Evolutionary conservation across 2,329 filamentous ascomycete species (phyloP), one percentile per base, ranked within the genome.

Genomic region (Pyricularia grisea): DNA sequence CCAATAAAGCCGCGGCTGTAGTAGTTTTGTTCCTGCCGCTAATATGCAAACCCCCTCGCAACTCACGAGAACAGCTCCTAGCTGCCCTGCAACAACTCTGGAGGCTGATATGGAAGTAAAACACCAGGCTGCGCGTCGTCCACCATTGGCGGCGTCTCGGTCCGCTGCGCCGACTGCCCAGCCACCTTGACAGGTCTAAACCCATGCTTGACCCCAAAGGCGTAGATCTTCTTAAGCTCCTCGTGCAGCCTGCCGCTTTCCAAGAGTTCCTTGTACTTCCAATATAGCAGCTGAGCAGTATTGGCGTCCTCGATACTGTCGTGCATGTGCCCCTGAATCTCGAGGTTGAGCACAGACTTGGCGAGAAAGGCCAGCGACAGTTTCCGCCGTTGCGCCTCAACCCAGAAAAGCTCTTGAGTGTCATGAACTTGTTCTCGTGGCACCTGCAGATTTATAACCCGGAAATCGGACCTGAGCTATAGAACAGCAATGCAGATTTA

Each of bases 381-480:
- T 76, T 94, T 95, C n/a, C 96, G 89, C 68, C 92, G 86, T 36
- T 93, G 90, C 20, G 87, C 85, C 69, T 90, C 88, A 70, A 97
- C 88, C 79, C 92, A 96, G 81, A 97, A 98, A 1, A 97, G 84
- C 72, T 96, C 91, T 73, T 94, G 93, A 0, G 96, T 99, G 79
- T 99, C 95, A 69, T 99, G 93, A 50, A 97, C 91, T 77, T 99
- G 95, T 3, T 87, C 80, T 76, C 90, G 92, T 1, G 96, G 95
- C 0, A 99, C 91, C 77, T 97, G 92, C 69, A 99, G 97, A 78
- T 99, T 99, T 80, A 97, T 97, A 69, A 97, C 97, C 68, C 95
- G 92, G 81, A 99, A 98, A 79, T 99, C 95, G 74, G 95, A 94
- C 73, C 92, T 92, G 61, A 99, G 84, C 58, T 61, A 28, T 27